Base-by-base conservation (phyloP, 2,329 filamentous ascomycete genomes). In the Coniochaeta hoffmannii region DNA sequence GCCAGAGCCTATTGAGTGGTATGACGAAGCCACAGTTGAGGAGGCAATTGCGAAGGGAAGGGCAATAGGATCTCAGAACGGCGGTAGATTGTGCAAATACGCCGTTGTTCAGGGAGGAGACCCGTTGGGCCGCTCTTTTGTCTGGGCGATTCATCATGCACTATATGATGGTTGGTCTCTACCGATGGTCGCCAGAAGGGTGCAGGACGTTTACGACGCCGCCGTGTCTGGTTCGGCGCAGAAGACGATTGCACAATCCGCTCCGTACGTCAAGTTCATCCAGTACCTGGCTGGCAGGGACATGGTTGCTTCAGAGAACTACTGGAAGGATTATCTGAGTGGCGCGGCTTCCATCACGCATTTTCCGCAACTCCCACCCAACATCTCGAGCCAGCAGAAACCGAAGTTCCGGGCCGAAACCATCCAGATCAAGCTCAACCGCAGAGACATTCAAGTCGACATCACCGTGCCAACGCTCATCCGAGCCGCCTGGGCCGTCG, bases 201-300 rank as follows among this genome's bases (percentile, higher is more conserved):
- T 60, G 14, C 60, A 61, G 46, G 57, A 61, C 17, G 31, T 59
- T 9, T 63, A 64, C 53, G 34, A 56, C 30, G 46, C 50, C 53
- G 11, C 35, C n/a, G 46, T n/a, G 5, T 51, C 49, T 5, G 49
- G 26, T 9, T 30, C 24, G 24, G 9, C 44, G 24, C 9, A 51
- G 49, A 31, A n/a, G 26, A 51, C 12, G n/a, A n/a, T 4, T 32
- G 30, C 24, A 6, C 24, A 22, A 31, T 31, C 53, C n/a, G 38
- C 62, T 56, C 44, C 58, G 1, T 64, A 62, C 35, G 54, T 57
- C 55, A 54, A 50, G 49, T 64, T 64, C 55, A 63, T 64, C 30
- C 56, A 32, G 10, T 60, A 63, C 28, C 34, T 64, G 28, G 24
- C 17, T 1, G n/a, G 9, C 4, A 54, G 53, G 15, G 58, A 55